A percentile compares a stretch with the other conserved stretches of the same genome.
phyloP scores from a whole-genome alignment of 164 flowering plant genomes.

The Stephania japonica region DNA sequence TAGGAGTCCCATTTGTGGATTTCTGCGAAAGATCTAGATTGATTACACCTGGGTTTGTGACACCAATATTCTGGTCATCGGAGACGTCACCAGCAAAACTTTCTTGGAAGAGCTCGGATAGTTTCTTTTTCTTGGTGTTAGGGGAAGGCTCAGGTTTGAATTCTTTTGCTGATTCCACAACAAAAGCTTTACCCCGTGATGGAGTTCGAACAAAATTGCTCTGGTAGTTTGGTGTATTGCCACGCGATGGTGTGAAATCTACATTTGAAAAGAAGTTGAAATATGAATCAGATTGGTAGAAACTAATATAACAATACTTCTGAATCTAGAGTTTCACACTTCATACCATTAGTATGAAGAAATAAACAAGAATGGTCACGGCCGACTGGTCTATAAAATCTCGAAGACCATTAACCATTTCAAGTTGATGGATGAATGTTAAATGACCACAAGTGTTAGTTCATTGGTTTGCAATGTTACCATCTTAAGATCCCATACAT shows the following conservation, averaged over 20 bases:
- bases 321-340: not conserved
- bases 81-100: slow-evolving; percentile 25
- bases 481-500: too few species aligned
- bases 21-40: slow-evolving; percentile 22
- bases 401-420: not conserved
- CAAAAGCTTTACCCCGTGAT: slow-evolving; percentile 21
- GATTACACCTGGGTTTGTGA: slow-evolving; percentile 18
- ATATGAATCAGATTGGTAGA: not conserved
- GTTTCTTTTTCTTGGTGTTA: slow-evolving; percentile 46
- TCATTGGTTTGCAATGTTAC: too few species aligned
- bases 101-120: slow-evolving; percentile 64
- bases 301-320: too few species aligned
- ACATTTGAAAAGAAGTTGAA: slow-evolving; percentile 19
- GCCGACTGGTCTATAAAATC: not conserved
- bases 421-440: not conserved
- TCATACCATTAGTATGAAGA: not conserved
- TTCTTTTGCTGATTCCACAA: slow-evolving; percentile 18
- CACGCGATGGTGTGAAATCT: slow-evolving; percentile 81
- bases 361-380: not conserved
- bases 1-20: slow-evolving; percentile 35
- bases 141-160: slow-evolving; percentile 36
- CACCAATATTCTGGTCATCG: slow-evolving; percentile 13
- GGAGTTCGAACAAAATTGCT: slow-evolving; percentile 27
- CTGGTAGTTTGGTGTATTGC: slow-evolving; percentile 52
- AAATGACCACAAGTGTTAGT: too few species aligned